These are phyloP conservation scores for Chaetomium tenue DNA, from an alignment of 495 filamentous ascomycete species.

Conservation along the genomic window DNA sequence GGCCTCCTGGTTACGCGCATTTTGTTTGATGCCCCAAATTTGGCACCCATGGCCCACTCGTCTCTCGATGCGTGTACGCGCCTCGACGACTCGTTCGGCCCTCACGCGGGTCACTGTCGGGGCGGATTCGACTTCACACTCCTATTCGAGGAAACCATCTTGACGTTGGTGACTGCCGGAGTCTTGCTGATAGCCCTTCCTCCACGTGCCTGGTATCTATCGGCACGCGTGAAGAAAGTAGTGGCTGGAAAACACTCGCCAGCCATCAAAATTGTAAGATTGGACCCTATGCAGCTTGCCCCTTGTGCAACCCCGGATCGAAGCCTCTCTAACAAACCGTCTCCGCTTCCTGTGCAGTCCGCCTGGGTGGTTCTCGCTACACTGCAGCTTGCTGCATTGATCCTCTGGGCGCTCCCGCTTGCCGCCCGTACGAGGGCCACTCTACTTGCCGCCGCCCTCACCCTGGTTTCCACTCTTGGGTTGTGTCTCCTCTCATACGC, in stretches of 20 bases:
- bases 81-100: constrained; percentile 34
- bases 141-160: constrained; percentile 56
- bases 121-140: constrained; percentile 58
- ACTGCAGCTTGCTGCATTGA: constrained; percentile 48
- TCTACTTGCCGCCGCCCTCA: constrained; percentile 48
- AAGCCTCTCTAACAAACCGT: neutral
- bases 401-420: constrained; percentile 48
- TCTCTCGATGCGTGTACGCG: constrained; percentile 9
- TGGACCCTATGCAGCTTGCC: neutral
- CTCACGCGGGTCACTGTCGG: constrained; percentile 33
- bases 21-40: neutral
- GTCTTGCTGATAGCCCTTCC: constrained; percentile 49
- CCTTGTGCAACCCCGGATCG: constrained; percentile 10
- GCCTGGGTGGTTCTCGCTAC: constrained; percentile 45
- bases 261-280: constrained; percentile 28
- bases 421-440: constrained; percentile 44
- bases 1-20: neutral
- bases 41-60: constrained; percentile 6
- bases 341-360: constrained; percentile 32
- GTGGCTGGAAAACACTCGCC: constrained; percentile 4
- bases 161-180: constrained; percentile 47
- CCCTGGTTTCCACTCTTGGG: constrained; percentile 38
- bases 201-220: constrained; percentile 50
- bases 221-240: constrained; percentile 31
- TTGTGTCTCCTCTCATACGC: constrained; percentile 41